Conservation (phyloP, 257 asterid species). For the Solanum appendiculatum region DNA sequence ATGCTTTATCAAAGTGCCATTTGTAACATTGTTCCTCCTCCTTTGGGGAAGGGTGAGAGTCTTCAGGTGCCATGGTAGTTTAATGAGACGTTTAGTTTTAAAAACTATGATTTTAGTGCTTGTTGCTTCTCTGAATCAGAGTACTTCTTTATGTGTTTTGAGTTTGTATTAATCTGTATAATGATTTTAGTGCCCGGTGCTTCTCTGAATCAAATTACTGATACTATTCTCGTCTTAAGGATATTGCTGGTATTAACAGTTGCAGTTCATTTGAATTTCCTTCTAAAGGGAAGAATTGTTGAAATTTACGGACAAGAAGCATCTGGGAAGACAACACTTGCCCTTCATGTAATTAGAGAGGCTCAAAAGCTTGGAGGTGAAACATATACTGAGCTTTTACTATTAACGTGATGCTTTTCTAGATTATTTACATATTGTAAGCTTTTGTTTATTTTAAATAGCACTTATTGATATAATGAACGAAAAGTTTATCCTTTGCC, state of each 20-base stretch:
- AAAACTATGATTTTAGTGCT: neutral
- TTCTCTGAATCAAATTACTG: neutral
- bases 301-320: slow-evolving; percentile 96
- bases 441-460: neutral
- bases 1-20: neutral
- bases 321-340: slow-evolving; percentile 96
- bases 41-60: neutral
- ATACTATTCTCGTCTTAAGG: neutral
- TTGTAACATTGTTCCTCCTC: neutral
- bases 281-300: slow-evolving; percentile 75
- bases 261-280: neutral
- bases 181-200: neutral
- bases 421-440: neutral
- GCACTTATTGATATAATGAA: neutral
- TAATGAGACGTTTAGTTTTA: neutral
- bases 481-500: neutral
- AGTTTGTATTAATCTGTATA: neutral
- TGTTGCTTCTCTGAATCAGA: neutral
- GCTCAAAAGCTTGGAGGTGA: slow-evolving; percentile 98
- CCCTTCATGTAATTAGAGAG: slow-evolving; percentile 82
- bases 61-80: neutral
- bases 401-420: neutral
- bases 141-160: neutral
- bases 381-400: neutral
- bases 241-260: neutral